Conservation (phyloP, 306 rosid species). For the Crotalaria pallida region DNA sequence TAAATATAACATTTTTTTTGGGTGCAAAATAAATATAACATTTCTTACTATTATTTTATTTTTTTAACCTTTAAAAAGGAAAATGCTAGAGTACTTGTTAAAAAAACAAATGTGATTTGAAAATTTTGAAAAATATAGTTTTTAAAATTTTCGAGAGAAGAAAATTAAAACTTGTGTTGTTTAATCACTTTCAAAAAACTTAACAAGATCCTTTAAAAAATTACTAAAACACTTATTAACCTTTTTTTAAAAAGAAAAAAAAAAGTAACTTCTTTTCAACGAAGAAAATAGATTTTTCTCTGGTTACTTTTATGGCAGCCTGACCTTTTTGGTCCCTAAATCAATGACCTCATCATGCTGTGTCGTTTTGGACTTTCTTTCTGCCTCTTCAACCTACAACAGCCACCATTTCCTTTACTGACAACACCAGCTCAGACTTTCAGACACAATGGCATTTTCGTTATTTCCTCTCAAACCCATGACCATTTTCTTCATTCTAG, state of each 20-base stretch:
- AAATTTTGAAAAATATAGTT: too few species aligned
- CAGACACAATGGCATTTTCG: conserved; percentile 48
- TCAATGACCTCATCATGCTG: conserved; percentile 16
- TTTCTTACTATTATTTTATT: too few species aligned
- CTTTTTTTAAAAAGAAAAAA: background rate
- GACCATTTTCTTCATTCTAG: conserved; percentile 16
- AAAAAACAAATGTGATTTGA: too few species aligned
- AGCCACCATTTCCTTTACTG: conserved; percentile 42
- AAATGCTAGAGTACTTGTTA: too few species aligned
- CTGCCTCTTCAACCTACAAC: conserved; percentile 21
- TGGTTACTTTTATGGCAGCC: conserved; percentile 15
- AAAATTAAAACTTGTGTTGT: too few species aligned
- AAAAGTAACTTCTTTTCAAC: conserved; percentile 8
- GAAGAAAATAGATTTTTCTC: background rate
- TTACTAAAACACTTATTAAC: too few species aligned
- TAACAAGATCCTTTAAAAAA: too few species aligned
- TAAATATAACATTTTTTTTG: too few species aligned
- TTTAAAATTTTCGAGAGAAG: too few species aligned
- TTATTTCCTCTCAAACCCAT: conserved; percentile 20
- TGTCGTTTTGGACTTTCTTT: conserved; percentile 29
- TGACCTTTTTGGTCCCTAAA: conserved; percentile 14
- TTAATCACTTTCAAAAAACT: too few species aligned
- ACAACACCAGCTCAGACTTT: conserved; percentile 31
- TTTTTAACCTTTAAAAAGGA: too few species aligned
- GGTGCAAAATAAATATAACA: too few species aligned